These are phyloP conservation scores for Blepharisma japonicum DNA, from an alignment of 73 alveolate species.

Conservation along the genomic window DNA sequence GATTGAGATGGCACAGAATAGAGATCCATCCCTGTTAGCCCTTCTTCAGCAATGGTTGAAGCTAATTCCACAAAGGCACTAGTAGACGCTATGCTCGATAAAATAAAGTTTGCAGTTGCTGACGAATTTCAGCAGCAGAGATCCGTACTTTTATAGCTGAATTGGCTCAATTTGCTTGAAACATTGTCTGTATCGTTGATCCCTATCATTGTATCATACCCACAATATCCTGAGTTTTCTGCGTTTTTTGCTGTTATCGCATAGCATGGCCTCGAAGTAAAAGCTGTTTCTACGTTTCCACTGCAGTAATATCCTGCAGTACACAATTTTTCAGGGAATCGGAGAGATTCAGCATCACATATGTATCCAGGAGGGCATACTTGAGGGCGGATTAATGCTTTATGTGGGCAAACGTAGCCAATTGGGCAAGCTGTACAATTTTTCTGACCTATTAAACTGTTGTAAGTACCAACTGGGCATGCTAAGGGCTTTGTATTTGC, in stretches of 20 bases:
- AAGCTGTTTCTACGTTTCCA: constrained; percentile 59
- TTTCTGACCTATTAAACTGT: constrained; percentile 59
- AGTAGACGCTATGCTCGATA: background rate
- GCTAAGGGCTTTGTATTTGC: constrained; percentile 62
- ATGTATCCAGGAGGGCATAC: constrained; percentile 71
- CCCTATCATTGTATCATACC: constrained; percentile 3
- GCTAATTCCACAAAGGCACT: background rate
- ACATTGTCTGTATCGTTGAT: background rate
- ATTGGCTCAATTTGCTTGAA: background rate
- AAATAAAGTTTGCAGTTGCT: background rate
- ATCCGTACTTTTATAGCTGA: background rate
- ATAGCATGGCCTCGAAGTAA: constrained; percentile 30
- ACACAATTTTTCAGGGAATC: constrained; percentile 58
- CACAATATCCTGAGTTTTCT: background rate
- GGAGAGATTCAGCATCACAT: constrained; percentile 67
- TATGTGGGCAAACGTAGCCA: constrained; percentile 68
- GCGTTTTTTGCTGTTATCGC: background rate
- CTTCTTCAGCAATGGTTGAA: background rate
- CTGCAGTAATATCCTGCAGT: constrained; percentile 68
- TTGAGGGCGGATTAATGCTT: constrained; percentile 65
- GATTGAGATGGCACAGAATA: background rate
- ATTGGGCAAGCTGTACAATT: constrained; percentile 76
- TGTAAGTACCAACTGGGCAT: constrained; percentile 76
- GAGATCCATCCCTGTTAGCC: background rate
- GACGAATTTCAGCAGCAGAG: constrained; percentile 23